Evolutionary conservation across 176 grass and related monocot genomes (phyloP).

Genomic region (Avena insularis): DNA sequence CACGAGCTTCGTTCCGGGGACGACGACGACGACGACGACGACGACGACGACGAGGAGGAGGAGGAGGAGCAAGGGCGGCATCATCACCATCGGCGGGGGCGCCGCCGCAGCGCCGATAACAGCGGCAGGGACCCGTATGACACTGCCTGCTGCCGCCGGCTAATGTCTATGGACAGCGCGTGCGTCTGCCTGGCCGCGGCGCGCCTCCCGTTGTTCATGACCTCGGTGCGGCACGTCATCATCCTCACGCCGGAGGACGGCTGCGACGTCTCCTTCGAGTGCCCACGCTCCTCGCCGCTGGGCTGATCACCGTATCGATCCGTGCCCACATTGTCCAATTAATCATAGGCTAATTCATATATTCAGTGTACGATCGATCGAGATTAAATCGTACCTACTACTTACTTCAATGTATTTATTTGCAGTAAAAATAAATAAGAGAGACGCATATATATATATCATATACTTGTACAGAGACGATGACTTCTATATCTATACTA

Average conservation of each 20-base stretch:
- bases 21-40: not conserved
- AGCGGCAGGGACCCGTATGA: slow-evolving; percentile 49
- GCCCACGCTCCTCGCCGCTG: slow-evolving; percentile 39
- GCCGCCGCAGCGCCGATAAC: slow-evolving; percentile 41
- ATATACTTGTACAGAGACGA: too few species aligned
- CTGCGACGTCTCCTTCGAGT: slow-evolving; percentile 70
- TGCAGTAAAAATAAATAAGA: not conserved
- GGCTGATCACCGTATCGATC: not conserved
- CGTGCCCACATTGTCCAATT: too few species aligned
- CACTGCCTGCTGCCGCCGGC: slow-evolving; percentile 73
- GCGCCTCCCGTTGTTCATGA: slow-evolving; percentile 67
- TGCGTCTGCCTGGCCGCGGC: slow-evolving; percentile 65
- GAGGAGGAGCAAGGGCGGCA: not conserved
- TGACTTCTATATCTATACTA: too few species aligned
- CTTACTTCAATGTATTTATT: not conserved
- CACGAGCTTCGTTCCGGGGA: slow-evolving; percentile 17
- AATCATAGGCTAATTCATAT: too few species aligned
- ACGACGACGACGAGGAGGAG: not conserved
- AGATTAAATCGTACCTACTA: not conserved
- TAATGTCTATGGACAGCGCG: slow-evolving; percentile 66
- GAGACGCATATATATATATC: too few species aligned
- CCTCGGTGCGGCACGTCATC: slow-evolving; percentile 56
- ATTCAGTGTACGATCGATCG: not conserved
- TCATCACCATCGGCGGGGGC: slow-evolving; percentile 30
- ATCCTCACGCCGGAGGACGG: slow-evolving; percentile 56